A percentile compares a stretch with the other conserved stretches of the same genome.
These are phyloP conservation scores for Kodamaea kaohsiungensis DNA, from an alignment of 805 yeast genomes.

Conservation along the genomic window DNA sequence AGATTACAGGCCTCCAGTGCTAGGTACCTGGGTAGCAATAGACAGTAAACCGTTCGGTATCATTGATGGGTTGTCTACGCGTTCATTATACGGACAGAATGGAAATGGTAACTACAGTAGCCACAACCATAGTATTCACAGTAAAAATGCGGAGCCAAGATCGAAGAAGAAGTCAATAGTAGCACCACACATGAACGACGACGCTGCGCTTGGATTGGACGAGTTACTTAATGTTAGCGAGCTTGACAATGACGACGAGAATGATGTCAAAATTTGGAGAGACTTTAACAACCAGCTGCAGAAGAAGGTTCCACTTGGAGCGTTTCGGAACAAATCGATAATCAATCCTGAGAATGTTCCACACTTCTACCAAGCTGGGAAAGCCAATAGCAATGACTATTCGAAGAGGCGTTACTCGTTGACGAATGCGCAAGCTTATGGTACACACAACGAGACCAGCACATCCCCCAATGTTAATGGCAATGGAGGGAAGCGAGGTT, in stretches of 20 bases:
- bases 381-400: slow-evolving; percentile 28
- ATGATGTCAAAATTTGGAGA: slow-evolving; percentile 50
- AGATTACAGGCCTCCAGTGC: slow-evolving; percentile 84
- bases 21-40: slow-evolving; percentile 89
- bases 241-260: slow-evolving; percentile 69
- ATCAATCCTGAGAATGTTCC: slow-evolving; percentile 27
- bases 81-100: slow-evolving; percentile 50
- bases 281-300: slow-evolving; percentile 43
- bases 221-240: slow-evolving; percentile 88
- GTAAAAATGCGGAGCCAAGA: slow-evolving; percentile 18
- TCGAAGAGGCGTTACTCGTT: slow-evolving; percentile 25
- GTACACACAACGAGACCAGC: slow-evolving; percentile 7
- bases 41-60: slow-evolving; percentile 84
- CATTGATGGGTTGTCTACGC: slow-evolving; percentile 90
- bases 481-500: slow-evolving; percentile 9
- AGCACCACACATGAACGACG: slow-evolving; percentile 22
- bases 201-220: slow-evolving; percentile 56
- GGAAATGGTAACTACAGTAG: slow-evolving; percentile 22
- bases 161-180: slow-evolving; percentile 9
- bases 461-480: slow-evolving; percentile 1
- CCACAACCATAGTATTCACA: slow-evolving; percentile 4
- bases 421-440: slow-evolving; percentile 8
- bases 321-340: slow-evolving; percentile 74
- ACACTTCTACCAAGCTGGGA: slow-evolving; percentile 26
- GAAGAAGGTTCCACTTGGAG: slow-evolving; percentile 74